Percentiles rank a stretch among this genome's conserved stretches.
Conservation (phyloP, 164 flowering plant genomes). For the Vitis labrusca region DNA sequence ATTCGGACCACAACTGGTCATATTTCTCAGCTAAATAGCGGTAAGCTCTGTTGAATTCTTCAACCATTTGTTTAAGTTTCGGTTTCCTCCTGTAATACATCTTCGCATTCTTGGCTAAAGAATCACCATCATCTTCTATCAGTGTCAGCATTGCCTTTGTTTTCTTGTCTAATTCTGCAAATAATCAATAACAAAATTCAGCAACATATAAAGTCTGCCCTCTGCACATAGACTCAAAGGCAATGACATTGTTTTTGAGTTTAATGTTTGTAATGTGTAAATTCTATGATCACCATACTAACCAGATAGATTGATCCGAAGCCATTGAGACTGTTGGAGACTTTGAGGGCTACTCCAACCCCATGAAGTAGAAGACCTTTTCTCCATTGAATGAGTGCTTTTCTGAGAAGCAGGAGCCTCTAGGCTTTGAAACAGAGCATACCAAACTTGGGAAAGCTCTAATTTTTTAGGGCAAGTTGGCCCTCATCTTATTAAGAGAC, state of each 20-base stretch:
- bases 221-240: no score
- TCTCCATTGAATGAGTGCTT: constrained; percentile 6
- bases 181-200: background rate
- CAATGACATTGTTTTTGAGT: no score
- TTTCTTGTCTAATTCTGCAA: constrained; percentile 35
- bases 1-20: constrained; percentile 23
- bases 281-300: background rate
- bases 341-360: constrained; percentile 3
- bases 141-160: constrained; percentile 28
- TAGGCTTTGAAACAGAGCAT: background rate
- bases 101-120: constrained; percentile 25
- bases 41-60: constrained; percentile 34
- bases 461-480: background rate
- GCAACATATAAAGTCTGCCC: no score
- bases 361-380: background rate
- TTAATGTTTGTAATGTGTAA: no score
- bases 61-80: constrained; percentile 26
- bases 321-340: constrained; percentile 36
- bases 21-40: constrained; percentile 31
- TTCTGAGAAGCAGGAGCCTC: background rate
- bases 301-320: constrained; percentile 40
- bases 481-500: background rate
- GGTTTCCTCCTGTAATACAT: constrained; percentile 7
- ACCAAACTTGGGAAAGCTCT: background rate
- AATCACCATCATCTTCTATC: constrained; percentile 28